Evolutionary conservation across 257 asterid species (phyloP).

Genomic region (Salvia hispanica): DNA sequence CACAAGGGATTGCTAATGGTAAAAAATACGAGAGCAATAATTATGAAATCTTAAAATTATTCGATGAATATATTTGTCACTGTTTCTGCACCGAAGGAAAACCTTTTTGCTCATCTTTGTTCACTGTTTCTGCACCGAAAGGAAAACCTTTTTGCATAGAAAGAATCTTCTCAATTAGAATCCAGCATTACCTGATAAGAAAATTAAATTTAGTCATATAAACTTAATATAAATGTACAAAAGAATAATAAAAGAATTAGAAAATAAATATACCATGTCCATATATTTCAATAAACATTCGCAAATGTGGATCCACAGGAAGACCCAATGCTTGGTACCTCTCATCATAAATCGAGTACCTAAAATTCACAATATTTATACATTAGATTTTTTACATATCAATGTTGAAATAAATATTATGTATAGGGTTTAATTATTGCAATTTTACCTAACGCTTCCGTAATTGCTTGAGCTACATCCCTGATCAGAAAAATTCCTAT

Average conservation of each 20-base stretch:
- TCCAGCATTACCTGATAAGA: conserved; percentile 22
- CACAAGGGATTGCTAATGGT: no score
- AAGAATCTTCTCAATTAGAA: background rate
- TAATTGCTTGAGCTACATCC: background rate
- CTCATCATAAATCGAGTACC: conserved; percentile 37
- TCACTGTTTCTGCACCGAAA: background rate
- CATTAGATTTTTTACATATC: background rate
- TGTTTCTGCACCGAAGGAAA: background rate
- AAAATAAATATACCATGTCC: conserved; percentile 22
- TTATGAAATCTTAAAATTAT: no score
- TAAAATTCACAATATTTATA: background rate
- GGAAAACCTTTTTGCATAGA: background rate
- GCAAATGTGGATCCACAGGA: conserved; percentile 39
- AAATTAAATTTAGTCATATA: background rate
- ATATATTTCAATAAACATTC: conserved; percentile 23
- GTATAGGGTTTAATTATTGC: background rate
- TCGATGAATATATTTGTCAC: background rate
- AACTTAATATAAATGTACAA: background rate
- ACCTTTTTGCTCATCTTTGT: background rate
- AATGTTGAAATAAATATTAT: no score
- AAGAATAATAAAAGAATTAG: no score
- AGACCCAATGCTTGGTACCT: conserved; percentile 31
- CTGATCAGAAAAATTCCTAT: conserved; percentile 1
- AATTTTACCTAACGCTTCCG: conserved; percentile 22
- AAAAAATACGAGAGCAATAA: background rate